Percentiles rank a stretch among this genome's conserved stretches.
Conservation (phyloP, 352 stramenopile species). For the Thalassiosira livingstoniorum region DNA sequence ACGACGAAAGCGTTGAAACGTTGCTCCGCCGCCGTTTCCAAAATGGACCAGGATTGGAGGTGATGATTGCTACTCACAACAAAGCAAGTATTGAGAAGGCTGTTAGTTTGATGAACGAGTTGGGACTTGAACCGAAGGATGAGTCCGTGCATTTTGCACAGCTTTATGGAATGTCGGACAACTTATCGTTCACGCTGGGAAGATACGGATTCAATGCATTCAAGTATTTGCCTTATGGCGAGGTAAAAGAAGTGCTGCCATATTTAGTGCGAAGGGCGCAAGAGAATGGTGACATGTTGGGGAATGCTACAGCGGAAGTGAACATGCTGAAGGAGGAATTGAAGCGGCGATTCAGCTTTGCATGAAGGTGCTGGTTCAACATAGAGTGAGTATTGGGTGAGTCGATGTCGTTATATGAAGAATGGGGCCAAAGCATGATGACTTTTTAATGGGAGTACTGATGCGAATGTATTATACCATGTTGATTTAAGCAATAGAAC, state of each 20-base stretch:
- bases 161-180: conserved; percentile 97
- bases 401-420: too few species aligned
- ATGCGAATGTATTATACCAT: too few species aligned
- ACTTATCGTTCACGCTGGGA: conserved; percentile 95
- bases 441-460: too few species aligned
- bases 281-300: conserved; percentile 91
- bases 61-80: conserved; percentile 99
- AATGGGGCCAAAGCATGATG: too few species aligned
- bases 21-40: conserved; percentile 84
- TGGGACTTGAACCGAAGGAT: conserved; percentile 89
- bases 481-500: too few species aligned
- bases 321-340: conserved; percentile 50
- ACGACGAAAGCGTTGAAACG: conserved; percentile 91
- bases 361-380: too few species aligned
- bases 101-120: conserved; percentile 91
- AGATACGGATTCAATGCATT: conserved; percentile 92
- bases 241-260: conserved; percentile 95
- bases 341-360: conserved; percentile 17
- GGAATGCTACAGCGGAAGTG: conserved; percentile 52
- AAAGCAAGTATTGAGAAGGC: conserved; percentile 93
- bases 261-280: conserved; percentile 96
- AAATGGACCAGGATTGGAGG: conserved; percentile 89
- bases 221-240: conserved; percentile 98
- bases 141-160: conserved; percentile 92
- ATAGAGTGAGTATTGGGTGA: too few species aligned